Evolutionary conservation across 1,284 basidiomycete species (phyloP).

Genomic region (Coniferiporia sulphurascens): DNA sequence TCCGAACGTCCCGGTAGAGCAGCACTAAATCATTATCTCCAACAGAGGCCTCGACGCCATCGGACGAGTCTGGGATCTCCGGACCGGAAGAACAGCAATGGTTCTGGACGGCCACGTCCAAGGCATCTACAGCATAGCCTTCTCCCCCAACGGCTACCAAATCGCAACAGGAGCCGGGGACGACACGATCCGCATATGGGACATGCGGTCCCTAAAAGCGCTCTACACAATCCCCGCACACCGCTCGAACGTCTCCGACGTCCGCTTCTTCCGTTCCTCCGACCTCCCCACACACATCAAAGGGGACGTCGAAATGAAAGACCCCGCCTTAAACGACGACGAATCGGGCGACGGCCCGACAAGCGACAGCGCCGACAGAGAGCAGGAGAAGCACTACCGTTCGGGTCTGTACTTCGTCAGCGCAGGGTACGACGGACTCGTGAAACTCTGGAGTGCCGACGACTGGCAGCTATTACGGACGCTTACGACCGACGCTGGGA

Average conservation of each 20-base stretch:
- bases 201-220: constrained; percentile 87
- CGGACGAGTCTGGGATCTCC: constrained; percentile 94
- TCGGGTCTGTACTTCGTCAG: constrained; percentile 92
- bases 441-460: constrained; percentile 96
- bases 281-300: constrained; percentile 32
- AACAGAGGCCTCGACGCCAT: constrained; percentile 91
- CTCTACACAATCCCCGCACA: constrained; percentile 98
- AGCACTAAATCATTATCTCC: constrained; percentile 13
- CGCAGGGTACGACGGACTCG: constrained; percentile 91
- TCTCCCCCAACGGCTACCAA: constrained; percentile 98
- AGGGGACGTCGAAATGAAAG: constrained; percentile 37
- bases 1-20: not conserved
- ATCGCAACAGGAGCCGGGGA: constrained; percentile 95
- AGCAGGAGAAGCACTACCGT: constrained; percentile 68
- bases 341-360: constrained; percentile 19
- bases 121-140: constrained; percentile 87
- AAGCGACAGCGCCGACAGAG: constrained; percentile 33
- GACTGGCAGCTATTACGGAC: constrained; percentile 93
- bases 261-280: constrained; percentile 84
- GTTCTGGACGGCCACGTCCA: constrained; percentile 96
- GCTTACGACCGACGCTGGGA: constrained; percentile 89
- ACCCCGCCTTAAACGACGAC: constrained; percentile 29
- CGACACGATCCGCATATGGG: constrained; percentile 98
- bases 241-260: constrained; percentile 89
- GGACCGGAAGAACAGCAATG: constrained; percentile 96